A percentile compares a stretch with the other conserved stretches of the same genome.
These are phyloP conservation scores for Trametes sanguinea DNA, from an alignment of 768 basidiomycete species.

Conservation along the genomic window DNA sequence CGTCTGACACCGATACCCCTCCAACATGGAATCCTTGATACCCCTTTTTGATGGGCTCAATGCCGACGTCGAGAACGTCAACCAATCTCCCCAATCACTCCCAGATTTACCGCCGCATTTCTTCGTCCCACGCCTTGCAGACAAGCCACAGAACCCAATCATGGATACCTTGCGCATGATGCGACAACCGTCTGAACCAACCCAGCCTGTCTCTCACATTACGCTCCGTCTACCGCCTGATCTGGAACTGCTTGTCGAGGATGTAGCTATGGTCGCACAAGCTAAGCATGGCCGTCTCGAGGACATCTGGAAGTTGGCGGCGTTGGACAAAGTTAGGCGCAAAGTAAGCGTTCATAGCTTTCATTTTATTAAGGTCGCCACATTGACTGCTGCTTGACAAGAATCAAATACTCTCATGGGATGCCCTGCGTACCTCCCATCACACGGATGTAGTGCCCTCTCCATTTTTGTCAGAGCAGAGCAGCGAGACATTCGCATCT, in stretches of 20 bases:
- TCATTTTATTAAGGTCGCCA: not conserved
- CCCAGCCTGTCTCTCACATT: not conserved
- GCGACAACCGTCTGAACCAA: not conserved
- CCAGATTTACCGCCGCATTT: slow-evolving; percentile 40
- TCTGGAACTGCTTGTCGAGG: slow-evolving; percentile 7
- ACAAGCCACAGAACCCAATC: slow-evolving; percentile 80
- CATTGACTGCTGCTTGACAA: not conserved
- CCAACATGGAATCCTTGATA: not conserved
- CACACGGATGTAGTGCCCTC: slow-evolving; percentile 39
- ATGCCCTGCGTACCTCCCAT: slow-evolving; percentile 46
- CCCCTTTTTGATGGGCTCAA: not conserved
- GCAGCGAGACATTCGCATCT: slow-evolving; percentile 49
- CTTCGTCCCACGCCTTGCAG: slow-evolving; percentile 63
- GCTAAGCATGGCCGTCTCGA: not conserved
- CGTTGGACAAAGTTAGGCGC: not conserved
- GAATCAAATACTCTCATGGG: slow-evolving; percentile 54
- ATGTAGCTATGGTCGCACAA: slow-evolving; percentile 4
- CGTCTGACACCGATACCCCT: not conserved
- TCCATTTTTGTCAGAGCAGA: slow-evolving; percentile 73
- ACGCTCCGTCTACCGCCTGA: slow-evolving; percentile 5
- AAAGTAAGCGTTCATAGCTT: not conserved
- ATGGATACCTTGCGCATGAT: slow-evolving; percentile 52
- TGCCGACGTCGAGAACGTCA: not conserved
- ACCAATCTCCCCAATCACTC: not conserved
- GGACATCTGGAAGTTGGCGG: slow-evolving; percentile 14